These are phyloP conservation scores for Protomyces arabidopsidicola DNA, from an alignment of 1,139 yeast species.

Conservation along the genomic window DNA sequence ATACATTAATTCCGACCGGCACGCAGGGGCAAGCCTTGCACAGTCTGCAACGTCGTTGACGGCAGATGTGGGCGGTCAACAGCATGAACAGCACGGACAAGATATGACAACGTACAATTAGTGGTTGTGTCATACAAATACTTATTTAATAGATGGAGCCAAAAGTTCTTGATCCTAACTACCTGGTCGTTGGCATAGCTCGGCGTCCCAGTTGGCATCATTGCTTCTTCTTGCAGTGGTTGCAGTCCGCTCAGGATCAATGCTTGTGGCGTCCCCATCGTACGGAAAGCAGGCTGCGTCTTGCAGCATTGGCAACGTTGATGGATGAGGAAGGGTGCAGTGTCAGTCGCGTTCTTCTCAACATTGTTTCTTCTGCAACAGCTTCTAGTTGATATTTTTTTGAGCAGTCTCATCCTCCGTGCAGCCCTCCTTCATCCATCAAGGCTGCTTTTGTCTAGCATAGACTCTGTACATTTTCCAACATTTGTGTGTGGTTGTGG, in stretches of 20 bases:
- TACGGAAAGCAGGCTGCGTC: not conserved
- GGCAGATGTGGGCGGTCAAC: not conserved
- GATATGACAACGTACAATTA: not conserved
- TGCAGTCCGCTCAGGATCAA: not conserved
- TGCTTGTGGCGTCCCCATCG: not conserved
- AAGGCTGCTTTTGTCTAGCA: too few species aligned
- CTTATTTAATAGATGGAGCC: not conserved
- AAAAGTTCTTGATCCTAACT: not conserved
- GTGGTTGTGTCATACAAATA: not conserved
- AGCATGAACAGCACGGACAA: not conserved
- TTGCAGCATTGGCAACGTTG: too few species aligned
- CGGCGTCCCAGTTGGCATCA: slow-evolving; percentile 2
- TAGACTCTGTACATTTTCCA: too few species aligned
- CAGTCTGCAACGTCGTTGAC: not conserved
- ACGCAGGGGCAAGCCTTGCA: not conserved
- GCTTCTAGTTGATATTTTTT: slow-evolving; percentile 28
- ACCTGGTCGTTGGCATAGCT: not conserved
- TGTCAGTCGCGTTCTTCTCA: slow-evolving; percentile 24
- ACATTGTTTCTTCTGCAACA: slow-evolving; percentile 26
- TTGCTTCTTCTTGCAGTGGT: not conserved
- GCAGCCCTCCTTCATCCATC: not conserved
- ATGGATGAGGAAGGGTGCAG: not conserved
- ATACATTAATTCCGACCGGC: not conserved
- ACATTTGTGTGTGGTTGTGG: too few species aligned
- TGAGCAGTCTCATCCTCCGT: slow-evolving; percentile 22